Percentiles rank a stretch among this genome's conserved stretches.
Conservation (phyloP, 176 grass and related monocot genomes). For the Metroxylon sagu region DNA sequence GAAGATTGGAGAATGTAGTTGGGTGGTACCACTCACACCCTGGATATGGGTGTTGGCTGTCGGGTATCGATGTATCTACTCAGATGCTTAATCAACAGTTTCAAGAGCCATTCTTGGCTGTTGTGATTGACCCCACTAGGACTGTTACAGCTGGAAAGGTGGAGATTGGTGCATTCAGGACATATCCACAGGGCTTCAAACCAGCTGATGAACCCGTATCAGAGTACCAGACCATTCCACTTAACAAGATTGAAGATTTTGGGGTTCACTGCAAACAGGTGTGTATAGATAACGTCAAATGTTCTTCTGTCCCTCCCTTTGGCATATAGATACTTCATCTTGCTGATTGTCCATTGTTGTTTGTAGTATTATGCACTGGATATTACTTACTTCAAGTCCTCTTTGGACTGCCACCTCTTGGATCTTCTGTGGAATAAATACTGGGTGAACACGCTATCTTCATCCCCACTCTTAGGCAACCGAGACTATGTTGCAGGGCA, state of each 20-base stretch:
- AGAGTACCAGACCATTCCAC: conserved; percentile 92
- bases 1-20: conserved; percentile 82
- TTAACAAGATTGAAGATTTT: conserved; percentile 99
- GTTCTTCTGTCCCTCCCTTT: neutral
- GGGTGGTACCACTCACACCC: conserved; percentile 98
- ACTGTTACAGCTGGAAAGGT: conserved; percentile 98
- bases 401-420: conserved; percentile 78
- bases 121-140: conserved; percentile 93
- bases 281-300: neutral
- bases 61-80: conserved; percentile 90
- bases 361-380: conserved; percentile 94
- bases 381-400: conserved; percentile 99
- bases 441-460: conserved; percentile 95
- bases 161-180: conserved; percentile 94
- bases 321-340: conserved; percentile 3
- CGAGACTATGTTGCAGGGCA: conserved; percentile 97
- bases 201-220: conserved; percentile 91
- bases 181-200: conserved; percentile 91
- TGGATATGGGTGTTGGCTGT: conserved; percentile 96
- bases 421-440: conserved; percentile 99
- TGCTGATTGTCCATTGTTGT: conserved; percentile 12
- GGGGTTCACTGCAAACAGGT: conserved; percentile 98
- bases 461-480: conserved; percentile 88
- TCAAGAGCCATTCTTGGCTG: conserved; percentile 82
- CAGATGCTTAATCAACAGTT: conserved; percentile 97